Evolutionary conservation across 202 grass and related monocot genomes (phyloP), one percentile per base, ranked within the genome.

Genomic region (Elaeis oleifera): DNA sequence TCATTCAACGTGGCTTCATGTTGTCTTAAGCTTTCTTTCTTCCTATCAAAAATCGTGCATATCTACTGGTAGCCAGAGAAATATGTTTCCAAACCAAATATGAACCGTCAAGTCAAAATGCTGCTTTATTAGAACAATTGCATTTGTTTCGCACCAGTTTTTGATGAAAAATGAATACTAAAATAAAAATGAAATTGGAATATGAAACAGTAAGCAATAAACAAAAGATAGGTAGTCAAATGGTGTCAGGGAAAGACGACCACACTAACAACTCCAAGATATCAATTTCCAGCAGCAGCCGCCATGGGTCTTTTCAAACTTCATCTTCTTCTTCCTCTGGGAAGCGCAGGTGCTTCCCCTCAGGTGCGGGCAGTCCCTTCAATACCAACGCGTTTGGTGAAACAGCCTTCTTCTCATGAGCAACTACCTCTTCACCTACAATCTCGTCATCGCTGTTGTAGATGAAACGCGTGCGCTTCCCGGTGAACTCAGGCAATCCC

Each of bases 361-460:
- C 61, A 20, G 76, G 84, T 68, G 74, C 76, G 17, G 87, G 84
- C 61, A 90, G 52, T 5, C 79, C 84, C 54, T 79, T 89, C 79
- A 89, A 63, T 57, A 88, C 59, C 52, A 82, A 39, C 0, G 65
- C 65, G 18, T 57, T 62, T 11, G 77, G 74, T 52, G 74, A 87
- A 1, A 64, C 69, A 1, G 54, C 71, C 22, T 36, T 73, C 22
- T 36, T 73, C 18, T 71, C 69, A 5, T 56, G 71, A 5, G 64
- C 48, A 53, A 18, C 88, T 63, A 53, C 78, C 55, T 89, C 84
- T 23, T 85, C 79, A 59, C 59, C 62, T 58, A 85, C 88, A 22
- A 90, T 83, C 87, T 90, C 87, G 22, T 81, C 91, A n/a, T 96
- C 84, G 60, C 87, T 90, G 81, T 90, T 83, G 81, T 96, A 96